A percentile compares a stretch with the other conserved stretches of the same genome.
Evolutionary conservation across 768 basidiomycete genomes (phyloP).

Genomic region (Kwoniella sp.): DNA sequence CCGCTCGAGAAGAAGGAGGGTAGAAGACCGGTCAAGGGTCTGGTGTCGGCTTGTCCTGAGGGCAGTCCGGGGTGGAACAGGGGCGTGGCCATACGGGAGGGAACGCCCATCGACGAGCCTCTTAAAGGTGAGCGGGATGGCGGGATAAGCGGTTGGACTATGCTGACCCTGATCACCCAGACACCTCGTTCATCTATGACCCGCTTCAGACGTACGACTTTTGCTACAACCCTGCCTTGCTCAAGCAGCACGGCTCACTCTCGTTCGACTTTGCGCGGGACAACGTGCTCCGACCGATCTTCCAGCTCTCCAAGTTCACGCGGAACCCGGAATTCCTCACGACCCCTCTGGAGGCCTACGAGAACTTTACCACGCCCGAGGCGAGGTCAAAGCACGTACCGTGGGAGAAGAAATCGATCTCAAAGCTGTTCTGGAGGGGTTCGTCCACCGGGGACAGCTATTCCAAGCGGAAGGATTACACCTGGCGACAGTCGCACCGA

Average conservation of each 20-base stretch:
- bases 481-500: constrained; percentile 50
- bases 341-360: constrained; percentile 44
- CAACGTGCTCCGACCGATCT: constrained; percentile 42
- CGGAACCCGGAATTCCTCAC: constrained; percentile 45
- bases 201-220: constrained; percentile 36
- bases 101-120: neutral
- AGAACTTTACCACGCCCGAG: constrained; percentile 30
- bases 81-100: constrained; percentile 10
- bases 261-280: constrained; percentile 40
- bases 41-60: constrained; percentile 42
- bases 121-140: neutral
- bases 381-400: constrained; percentile 29
- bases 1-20: constrained; percentile 38
- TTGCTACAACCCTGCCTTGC: constrained; percentile 37
- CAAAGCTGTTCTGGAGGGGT: constrained; percentile 51
- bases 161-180: constrained; percentile 7
- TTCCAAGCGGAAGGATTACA: constrained; percentile 36
- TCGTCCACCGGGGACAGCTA: constrained; percentile 48
- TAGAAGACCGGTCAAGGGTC: constrained; percentile 18
- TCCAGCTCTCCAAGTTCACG: constrained; percentile 45
- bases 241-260: constrained; percentile 39
- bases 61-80: constrained; percentile 28
- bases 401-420: constrained; percentile 50
- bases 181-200: constrained; percentile 44
- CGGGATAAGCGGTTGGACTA: neutral